Percentiles rank a stretch among this genome's conserved stretches.
Evolutionary conservation across 352 stramenopile species (phyloP).

Genomic region (Globisporangium middletonii): DNA sequence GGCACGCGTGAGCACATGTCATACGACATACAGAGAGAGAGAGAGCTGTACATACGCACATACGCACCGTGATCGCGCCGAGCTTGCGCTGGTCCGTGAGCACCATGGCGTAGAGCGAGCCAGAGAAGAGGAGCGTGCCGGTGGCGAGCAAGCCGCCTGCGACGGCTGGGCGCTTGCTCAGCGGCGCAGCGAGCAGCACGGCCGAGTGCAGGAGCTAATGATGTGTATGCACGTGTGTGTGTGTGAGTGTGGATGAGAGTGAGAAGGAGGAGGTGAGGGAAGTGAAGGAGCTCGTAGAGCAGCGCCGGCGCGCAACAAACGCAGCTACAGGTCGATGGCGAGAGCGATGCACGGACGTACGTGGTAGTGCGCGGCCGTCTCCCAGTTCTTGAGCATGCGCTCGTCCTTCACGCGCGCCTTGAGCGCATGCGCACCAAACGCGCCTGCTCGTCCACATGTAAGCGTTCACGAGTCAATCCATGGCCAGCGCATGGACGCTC

Average conservation of each 20-base stretch:
- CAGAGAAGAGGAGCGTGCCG: constrained; percentile 71
- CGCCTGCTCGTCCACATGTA: constrained; percentile 25
- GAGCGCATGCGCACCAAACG: constrained; percentile 74
- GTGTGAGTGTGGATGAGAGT: no score
- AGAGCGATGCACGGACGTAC: constrained; percentile 18
- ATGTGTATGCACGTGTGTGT: neutral
- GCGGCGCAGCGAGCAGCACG: constrained; percentile 56
- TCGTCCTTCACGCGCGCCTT: constrained; percentile 62
- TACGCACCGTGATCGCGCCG: constrained; percentile 60
- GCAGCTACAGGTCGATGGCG: neutral
- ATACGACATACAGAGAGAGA: neutral
- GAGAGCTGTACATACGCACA: constrained; percentile 3
- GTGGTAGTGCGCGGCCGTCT: constrained; percentile 80
- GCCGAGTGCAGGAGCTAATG: constrained; percentile 63
- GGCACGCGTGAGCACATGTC: neutral
- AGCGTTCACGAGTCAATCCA: neutral
- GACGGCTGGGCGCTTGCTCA: constrained; percentile 53
- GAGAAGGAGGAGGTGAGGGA: no score
- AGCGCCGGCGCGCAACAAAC: neutral
- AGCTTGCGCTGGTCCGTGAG: constrained; percentile 71
- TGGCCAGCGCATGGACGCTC: neutral
- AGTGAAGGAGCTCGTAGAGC: no score
- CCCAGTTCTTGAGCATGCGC: constrained; percentile 82
- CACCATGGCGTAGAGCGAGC: constrained; percentile 73
- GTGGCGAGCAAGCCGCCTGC: constrained; percentile 50